Conservation (phyloP, 345 rosid genomes). For the Litchi chinensis region DNA sequence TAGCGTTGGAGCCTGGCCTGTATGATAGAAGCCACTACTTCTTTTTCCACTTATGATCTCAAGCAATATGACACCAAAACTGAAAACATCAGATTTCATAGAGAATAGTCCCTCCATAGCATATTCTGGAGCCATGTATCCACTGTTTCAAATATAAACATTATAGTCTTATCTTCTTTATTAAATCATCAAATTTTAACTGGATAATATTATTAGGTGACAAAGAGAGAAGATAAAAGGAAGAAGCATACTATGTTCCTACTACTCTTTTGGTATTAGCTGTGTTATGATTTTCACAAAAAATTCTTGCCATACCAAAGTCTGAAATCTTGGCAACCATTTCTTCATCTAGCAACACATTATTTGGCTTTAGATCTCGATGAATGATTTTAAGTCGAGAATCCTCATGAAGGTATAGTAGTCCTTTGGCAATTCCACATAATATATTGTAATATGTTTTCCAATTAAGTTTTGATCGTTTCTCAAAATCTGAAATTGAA, state of each 20-base stretch:
- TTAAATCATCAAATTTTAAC: background rate
- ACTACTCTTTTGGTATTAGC: constrained; percentile 35
- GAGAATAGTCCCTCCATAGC: constrained; percentile 45
- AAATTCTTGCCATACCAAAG: constrained; percentile 46
- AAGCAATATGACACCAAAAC: constrained; percentile 48
- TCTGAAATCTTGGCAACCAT: constrained; percentile 55
- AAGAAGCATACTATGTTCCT: constrained; percentile 36
- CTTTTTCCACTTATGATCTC: constrained; percentile 47
- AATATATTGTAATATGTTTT: constrained; percentile 32
- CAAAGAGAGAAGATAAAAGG: background rate
- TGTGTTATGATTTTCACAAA: constrained; percentile 23
- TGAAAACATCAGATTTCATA: constrained; percentile 46
- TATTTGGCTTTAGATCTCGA: constrained; percentile 48
- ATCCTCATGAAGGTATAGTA: constrained; percentile 56
- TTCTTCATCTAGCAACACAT: constrained; percentile 43
- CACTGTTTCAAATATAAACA: constrained; percentile 28
- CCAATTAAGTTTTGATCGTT: constrained; percentile 42
- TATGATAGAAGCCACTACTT: constrained; percentile 24
- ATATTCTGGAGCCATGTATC: constrained; percentile 53
- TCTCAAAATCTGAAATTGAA: constrained; percentile 28
- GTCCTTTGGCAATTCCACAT: constrained; percentile 43
- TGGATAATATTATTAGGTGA: background rate
- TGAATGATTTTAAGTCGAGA: constrained; percentile 50
- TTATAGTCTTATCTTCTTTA: background rate
- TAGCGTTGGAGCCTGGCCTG: constrained; percentile 31